Evolutionary conservation across 495 filamentous ascomycete genomes (phyloP).

Genomic region (Astrocystis sublimbata): DNA sequence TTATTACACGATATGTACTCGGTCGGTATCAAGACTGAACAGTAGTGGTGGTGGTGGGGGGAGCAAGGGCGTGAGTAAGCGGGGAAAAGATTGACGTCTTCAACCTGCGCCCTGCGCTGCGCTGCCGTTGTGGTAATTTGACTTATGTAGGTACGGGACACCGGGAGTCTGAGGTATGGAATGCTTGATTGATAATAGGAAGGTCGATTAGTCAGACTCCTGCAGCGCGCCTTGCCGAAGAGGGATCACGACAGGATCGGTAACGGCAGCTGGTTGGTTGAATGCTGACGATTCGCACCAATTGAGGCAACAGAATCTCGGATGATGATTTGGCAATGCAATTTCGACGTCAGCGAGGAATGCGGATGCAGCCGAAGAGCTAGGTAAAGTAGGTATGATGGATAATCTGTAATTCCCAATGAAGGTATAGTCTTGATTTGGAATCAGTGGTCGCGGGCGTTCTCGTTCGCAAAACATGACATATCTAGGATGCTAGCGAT

Average conservation of each 20-base stretch:
- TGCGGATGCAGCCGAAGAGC: too few relatives aligned
- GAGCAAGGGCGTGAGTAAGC: background rate
- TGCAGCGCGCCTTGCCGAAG: background rate
- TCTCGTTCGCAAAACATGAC: background rate
- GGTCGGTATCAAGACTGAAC: too few relatives aligned
- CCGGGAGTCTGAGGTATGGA: too few relatives aligned
- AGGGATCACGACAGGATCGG: conserved; percentile 10
- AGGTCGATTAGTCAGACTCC: conserved; percentile 5
- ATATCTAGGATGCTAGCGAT: too few relatives aligned
- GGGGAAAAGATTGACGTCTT: conserved; percentile 27
- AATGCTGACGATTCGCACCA: too few relatives aligned
- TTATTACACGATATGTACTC: background rate
- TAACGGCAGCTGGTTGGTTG: background rate
- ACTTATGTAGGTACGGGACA: too few relatives aligned
- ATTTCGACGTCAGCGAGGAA: too few relatives aligned
- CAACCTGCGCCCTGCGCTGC: conserved; percentile 14
- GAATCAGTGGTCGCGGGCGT: background rate
- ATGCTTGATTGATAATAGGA: conserved; percentile 12
- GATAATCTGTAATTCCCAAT: background rate
- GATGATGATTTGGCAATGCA: too few relatives aligned
- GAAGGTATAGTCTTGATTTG: background rate
- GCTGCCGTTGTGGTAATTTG: too few relatives aligned
- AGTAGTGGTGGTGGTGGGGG: conserved; percentile 21
- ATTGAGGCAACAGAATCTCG: too few relatives aligned
- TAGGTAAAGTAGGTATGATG: background rate